These are phyloP conservation scores for Ophiocordyceps robertsii DNA, from an alignment of 2,329 filamentous ascomycete species.

Conservation along the genomic window DNA sequence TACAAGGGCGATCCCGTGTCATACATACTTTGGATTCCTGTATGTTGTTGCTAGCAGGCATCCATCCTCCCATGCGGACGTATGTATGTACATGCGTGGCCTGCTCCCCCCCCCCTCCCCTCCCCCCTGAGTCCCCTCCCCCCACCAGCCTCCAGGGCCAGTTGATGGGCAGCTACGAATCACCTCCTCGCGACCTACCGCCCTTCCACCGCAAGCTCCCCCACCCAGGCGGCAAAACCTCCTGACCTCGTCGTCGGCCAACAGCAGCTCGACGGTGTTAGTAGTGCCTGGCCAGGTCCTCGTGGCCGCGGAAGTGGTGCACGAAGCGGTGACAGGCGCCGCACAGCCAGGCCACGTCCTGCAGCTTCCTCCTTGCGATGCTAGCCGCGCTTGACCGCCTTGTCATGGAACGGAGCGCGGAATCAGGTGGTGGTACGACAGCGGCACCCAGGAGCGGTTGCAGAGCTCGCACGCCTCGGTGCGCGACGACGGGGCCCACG, in stretches of 20 bases:
- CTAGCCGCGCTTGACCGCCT: constrained; percentile 67
- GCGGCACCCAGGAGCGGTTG: too few species aligned
- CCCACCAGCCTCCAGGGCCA: too few species aligned
- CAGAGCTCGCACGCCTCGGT: too few species aligned
- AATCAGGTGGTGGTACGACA: constrained; percentile 58
- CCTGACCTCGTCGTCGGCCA: constrained; percentile 54
- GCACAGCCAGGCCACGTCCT: constrained; percentile 78
- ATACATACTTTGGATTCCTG: too few species aligned
- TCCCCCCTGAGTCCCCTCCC: too few species aligned
- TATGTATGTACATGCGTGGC: too few species aligned
- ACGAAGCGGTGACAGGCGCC: constrained; percentile 74
- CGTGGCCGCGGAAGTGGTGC: constrained; percentile 45
- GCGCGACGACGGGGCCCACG: too few species aligned
- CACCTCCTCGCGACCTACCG: constrained; percentile 1
- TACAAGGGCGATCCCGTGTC: too few species aligned
- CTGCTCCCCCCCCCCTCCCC: too few species aligned
- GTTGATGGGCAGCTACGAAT: neutral
- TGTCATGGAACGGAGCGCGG: constrained; percentile 54
- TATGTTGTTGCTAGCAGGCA: too few species aligned
- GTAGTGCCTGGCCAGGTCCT: constrained; percentile 60
- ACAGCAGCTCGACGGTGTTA: constrained; percentile 60
- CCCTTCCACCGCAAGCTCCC: constrained; percentile 61
- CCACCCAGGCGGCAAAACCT: constrained; percentile 62
- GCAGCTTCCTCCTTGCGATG: constrained; percentile 59
- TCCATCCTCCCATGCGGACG: too few species aligned